A percentile compares a stretch with the other conserved stretches of the same genome.
Evolutionary conservation across 1,284 basidiomycete genomes (phyloP).

Genomic region (Trichosporon inkin): DNA sequence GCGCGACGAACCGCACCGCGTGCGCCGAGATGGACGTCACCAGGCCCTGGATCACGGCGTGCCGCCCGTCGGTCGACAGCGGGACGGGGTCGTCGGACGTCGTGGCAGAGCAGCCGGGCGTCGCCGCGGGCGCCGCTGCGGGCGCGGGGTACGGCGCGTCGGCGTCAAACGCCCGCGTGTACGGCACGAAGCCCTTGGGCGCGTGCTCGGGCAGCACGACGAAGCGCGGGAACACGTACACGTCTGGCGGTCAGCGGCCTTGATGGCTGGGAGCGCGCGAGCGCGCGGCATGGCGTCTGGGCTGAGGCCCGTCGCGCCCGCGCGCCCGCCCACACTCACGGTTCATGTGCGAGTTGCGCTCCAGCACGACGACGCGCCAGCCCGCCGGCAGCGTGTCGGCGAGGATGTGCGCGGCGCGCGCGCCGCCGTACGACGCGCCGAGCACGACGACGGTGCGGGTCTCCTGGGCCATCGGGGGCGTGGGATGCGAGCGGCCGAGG

Average conservation of each 20-base stretch:
- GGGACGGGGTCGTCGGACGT: neutral
- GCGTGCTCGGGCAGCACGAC: conserved; percentile 51
- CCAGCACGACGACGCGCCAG: conserved; percentile 67
- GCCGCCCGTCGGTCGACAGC: conserved; percentile 3
- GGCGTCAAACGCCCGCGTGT: conserved; percentile 53
- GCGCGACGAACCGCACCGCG: conserved; percentile 53
- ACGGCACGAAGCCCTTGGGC: conserved; percentile 62
- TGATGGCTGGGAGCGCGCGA: too few species aligned
- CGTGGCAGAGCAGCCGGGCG: neutral
- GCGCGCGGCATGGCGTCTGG: too few species aligned
- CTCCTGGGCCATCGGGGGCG: neutral
- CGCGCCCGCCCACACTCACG: too few species aligned
- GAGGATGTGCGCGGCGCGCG: conserved; percentile 59
- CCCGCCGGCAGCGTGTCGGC: conserved; percentile 57
- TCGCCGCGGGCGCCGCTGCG: neutral
- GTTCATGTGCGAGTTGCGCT: conserved; percentile 60
- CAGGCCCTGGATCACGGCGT: conserved; percentile 54
- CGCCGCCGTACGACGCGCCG: conserved; percentile 60
- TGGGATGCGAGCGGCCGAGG: neutral
- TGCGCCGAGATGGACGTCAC: conserved; percentile 54
- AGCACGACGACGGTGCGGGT: conserved; percentile 57
- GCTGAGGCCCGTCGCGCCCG: too few species aligned
- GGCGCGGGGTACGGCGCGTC: too few species aligned
- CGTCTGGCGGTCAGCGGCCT: conserved; percentile 33
- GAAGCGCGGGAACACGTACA: conserved; percentile 55